Conservation (phyloP, 2,329 filamentous ascomycete genomes). For the Colletotrichum truncatum region DNA sequence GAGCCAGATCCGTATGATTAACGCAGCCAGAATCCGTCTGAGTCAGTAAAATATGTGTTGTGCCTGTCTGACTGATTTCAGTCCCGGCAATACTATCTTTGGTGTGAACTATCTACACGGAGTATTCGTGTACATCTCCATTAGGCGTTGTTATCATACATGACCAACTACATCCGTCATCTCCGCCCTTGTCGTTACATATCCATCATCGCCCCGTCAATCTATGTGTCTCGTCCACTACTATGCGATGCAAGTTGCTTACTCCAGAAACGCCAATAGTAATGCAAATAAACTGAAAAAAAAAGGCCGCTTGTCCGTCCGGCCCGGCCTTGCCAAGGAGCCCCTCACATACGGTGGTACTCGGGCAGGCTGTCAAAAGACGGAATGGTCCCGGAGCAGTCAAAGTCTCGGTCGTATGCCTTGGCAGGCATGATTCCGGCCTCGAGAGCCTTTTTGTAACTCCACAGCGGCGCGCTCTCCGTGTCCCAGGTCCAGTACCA, state of each 20-base stretch:
- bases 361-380: slow-evolving; percentile 63
- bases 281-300: slow-evolving; percentile 6
- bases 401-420: slow-evolving; percentile 76
- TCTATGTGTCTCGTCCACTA: not conserved
- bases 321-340: no score
- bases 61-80: no score
- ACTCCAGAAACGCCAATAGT: slow-evolving; percentile 5
- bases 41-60: no score
- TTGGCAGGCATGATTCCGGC: slow-evolving; percentile 83
- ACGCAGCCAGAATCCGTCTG: no score
- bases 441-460: slow-evolving; percentile 81
- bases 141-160: slow-evolving; percentile 12
- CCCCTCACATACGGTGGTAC: slow-evolving; percentile 47
- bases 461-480: slow-evolving; percentile 88
- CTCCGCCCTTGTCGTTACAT: no score
- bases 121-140: slow-evolving; percentile 9
- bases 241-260: slow-evolving; percentile 5
- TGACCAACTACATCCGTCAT: not conserved
- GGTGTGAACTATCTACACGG: slow-evolving; percentile 10
- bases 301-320: no score
- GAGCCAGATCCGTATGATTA: no score
- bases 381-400: slow-evolving; percentile 68
- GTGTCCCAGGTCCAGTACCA: slow-evolving; percentile 99
- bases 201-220: not conserved
- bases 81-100: no score